Conservation (phyloP, 139 green algal species). For the Picochlorum sp. region DNA sequence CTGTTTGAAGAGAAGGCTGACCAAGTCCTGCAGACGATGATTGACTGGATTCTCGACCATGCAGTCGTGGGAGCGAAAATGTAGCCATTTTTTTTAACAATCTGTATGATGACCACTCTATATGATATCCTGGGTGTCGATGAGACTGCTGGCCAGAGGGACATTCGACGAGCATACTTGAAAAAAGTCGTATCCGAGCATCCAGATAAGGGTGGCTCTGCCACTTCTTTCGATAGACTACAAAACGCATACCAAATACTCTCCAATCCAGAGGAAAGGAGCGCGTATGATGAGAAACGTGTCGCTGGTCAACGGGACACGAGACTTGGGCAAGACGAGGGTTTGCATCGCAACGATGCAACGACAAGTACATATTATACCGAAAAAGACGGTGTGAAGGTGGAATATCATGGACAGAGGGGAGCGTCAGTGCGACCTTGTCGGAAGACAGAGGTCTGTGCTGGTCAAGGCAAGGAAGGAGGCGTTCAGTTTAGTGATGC, state of each 20-base stretch:
- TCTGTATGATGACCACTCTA: neutral
- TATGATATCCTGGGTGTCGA: constrained; percentile 14
- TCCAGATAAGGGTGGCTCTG: constrained; percentile 25
- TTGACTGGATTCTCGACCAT: neutral
- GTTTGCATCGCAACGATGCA: neutral
- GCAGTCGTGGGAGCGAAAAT: neutral
- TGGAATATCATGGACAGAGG: constrained; percentile 5
- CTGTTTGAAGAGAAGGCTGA: constrained; percentile 18
- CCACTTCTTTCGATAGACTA: constrained; percentile 8
- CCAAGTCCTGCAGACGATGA: neutral
- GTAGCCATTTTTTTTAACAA: neutral
- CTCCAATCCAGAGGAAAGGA: constrained; percentile 8
- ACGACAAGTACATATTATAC: neutral
- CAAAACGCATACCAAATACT: constrained; percentile 12
- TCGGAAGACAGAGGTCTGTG: neutral
- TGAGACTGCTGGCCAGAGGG: neutral
- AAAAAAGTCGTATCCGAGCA: constrained; percentile 12
- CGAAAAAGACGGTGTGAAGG: too few relatives aligned
- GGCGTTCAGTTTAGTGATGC: neutral
- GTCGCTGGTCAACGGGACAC: neutral
- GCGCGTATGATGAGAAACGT: constrained; percentile 16
- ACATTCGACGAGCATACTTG: constrained; percentile 19
- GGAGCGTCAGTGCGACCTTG: neutral
- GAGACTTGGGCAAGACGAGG: neutral
- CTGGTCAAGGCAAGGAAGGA: neutral